Base-by-base conservation (phyloP, 371 early-diverging fungal genomes). In the Mortierella sp. region DNA sequence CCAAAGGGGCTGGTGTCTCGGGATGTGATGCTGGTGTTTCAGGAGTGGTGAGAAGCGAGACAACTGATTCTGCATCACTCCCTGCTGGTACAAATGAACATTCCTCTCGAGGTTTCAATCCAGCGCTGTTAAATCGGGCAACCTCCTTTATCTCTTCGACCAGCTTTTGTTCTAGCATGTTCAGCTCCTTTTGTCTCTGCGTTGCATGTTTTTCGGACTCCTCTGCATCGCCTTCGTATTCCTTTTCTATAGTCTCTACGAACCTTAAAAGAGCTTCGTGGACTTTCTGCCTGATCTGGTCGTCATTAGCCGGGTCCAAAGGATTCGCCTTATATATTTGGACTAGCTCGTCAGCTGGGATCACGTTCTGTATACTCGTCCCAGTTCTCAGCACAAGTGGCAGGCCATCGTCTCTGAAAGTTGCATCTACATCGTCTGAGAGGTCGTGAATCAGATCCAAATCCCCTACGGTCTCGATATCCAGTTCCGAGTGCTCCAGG, bases 81-180 rank as follows among this genome's bases (percentile, higher is more conserved):
- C 1, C n/a, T 48, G 1, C n/a, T 19, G 16, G n/a, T 19, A n/a
- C 19, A 21, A 32, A 43, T 32, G 22, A 24, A 9, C 10, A 9
- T 24, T 24, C 15, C 28, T 24, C 13, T 55, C 15, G 55, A 9
- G 22, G 22, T 3, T 10, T 21, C 21, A 38, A 24, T 33, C 13
- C 50, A 36, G 32, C 64, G 13, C 15, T 45, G 4, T 66, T 58
- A 13, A 57, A 48, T 48, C 48, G 48, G 19, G 28, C 58, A 11
- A 28, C 32, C 32, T 70, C 62, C 33, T 65, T 80, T 58, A 80
- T 80, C 21, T 69, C 65, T 36, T 70, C 57, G 1, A 68, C 68
- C 2, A 80, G 69, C 38, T 74, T 43, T 24, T 58, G 55, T 16
- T 80, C 80, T 50, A 80, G 16, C 7, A 16, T 61, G 41, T 58